A percentile compares a stretch with the other conserved stretches of the same genome.
These are phyloP conservation scores for Penicillium roqueforti DNA, from an alignment of 495 filamentous ascomycete genomes.

Conservation along the genomic window DNA sequence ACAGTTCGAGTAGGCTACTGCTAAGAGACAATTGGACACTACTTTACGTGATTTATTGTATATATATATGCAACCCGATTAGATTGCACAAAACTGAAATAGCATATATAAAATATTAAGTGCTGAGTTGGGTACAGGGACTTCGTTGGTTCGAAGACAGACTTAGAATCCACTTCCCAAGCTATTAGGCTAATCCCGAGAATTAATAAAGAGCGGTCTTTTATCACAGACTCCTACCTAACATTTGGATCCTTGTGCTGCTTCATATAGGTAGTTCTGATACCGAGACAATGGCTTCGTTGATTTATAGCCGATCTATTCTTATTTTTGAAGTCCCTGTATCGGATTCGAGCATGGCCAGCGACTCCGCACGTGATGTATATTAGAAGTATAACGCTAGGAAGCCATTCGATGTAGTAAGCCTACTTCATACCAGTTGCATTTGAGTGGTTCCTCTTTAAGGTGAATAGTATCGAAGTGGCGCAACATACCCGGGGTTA, in stretches of 20 bases:
- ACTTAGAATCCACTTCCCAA: constrained; percentile 3
- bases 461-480: constrained; percentile 12
- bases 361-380: constrained; percentile 15
- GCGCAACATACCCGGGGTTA: background rate
- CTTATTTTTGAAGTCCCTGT: constrained; percentile 6
- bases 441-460: constrained; percentile 10
- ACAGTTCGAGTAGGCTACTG: too few species aligned
- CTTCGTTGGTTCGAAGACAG: constrained; percentile 1
- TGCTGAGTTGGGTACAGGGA: background rate
- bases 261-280: background rate
- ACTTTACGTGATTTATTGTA: too few species aligned
- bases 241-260: background rate
- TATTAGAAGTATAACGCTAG: constrained; percentile 14
- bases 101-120: too few species aligned
- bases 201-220: constrained; percentile 1
- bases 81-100: too few species aligned
- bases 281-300: background rate
- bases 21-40: too few species aligned
- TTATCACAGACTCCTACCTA: background rate
- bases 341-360: constrained; percentile 10
- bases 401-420: constrained; percentile 15
- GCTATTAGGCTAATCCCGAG: background rate
- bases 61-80: too few species aligned
- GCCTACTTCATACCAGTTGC: constrained; percentile 16
- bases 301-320: constrained; percentile 4